Base-by-base conservation (phyloP, 1,284 basidiomycete genomes). In the Heimioporus punctisporus region DNA sequence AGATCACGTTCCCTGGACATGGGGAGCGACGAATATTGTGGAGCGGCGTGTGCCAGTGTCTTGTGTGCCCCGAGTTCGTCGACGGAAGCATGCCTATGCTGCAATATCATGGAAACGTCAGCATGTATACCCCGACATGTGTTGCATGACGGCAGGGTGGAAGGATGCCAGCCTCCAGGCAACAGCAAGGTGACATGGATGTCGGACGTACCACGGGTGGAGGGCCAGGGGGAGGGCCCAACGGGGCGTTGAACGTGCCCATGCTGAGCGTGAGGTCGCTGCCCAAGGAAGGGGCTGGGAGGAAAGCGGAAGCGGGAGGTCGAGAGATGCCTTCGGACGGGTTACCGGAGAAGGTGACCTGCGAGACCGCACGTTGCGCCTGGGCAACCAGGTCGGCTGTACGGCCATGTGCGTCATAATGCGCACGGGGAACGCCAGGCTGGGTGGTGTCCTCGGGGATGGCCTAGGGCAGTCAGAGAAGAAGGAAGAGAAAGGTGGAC, bases 401-500 rank as follows among this genome's bases (percentile, higher is more conserved):
- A 59, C 80, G 83, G 48, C 79, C 66, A 62, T 88, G 82, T 1
- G 83, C 84, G 21, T 76, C 77, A 70, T 97, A 97, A 56, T 88
- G 80, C 8, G 83, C 79, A 8, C 95, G 83, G 5, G 87, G 81
- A 53, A 90, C 78, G 15, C 95, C 95, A 5, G 94, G 93, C 48
- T 88, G 84, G 0, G 94, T 95, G 26, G 78, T 74, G 19, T 90
- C 86, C 54, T 93, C 82, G 0, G 93, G 88, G 12, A 97, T 90
- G 78, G 93, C 92, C 83, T 90, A 49, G 11, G 3, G n/a, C 12
- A 44, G 15, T 51, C 9, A 52, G 27, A 40, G 23, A 19, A 24
- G 45, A 21, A 11, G 46, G 52, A 41, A 57, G 37, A 50, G 44
- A 43, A 17, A 9, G 4, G 31, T 10, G 14, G n/a, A 48, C 11